Base-by-base conservation (phyloP, 306 rosid species). In the Ormosia semicastrata region DNA sequence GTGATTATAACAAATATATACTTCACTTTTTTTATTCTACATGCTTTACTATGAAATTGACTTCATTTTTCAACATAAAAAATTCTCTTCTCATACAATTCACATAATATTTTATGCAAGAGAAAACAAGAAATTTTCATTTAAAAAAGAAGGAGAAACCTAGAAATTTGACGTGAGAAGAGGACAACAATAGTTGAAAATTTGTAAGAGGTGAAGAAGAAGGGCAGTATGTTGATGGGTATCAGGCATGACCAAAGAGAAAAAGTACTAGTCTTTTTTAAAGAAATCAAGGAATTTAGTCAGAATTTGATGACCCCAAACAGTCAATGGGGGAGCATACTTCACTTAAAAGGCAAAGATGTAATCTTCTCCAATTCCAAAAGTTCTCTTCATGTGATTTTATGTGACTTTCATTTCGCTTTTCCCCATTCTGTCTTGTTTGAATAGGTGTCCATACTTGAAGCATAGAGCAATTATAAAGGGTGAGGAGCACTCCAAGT, bases 171-270 rank as follows among this genome's bases (percentile, higher is more conserved):
- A 36, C 40, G 10, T 43, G 47, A 43, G 10, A 5, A 13, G 8
- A 47, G 46, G 13, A 49, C 24, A 24, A 64, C 82, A 63, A 66
- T 77, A 49, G 75, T 73, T 73, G 75, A 47, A 47, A 47, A 3
- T 47, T 10, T 47, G 2, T 14, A 3, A 47, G 15, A 12, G 15
- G 15, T 49, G 7, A 50, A 12, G 17, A 50, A 2, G 6, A 43
- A 37, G 6, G 6, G 41, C 13, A 43, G 46, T 41, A 43, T 8
- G 8, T 43, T 43, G 49, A 43, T 43, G 13, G 49, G 2, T 8
- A 43, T 43, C 12, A 43, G 2, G 49, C 49, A 43, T 43, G 12
- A 43, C 3, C 56, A 50, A 50, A 10, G 15, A 3, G 56, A 13
- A 50, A 13, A 50, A 13, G 66, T 59, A 10, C 3, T 4, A 59